Conservation (phyloP, 306 rosid species). For the Rosa chinensis region DNA sequence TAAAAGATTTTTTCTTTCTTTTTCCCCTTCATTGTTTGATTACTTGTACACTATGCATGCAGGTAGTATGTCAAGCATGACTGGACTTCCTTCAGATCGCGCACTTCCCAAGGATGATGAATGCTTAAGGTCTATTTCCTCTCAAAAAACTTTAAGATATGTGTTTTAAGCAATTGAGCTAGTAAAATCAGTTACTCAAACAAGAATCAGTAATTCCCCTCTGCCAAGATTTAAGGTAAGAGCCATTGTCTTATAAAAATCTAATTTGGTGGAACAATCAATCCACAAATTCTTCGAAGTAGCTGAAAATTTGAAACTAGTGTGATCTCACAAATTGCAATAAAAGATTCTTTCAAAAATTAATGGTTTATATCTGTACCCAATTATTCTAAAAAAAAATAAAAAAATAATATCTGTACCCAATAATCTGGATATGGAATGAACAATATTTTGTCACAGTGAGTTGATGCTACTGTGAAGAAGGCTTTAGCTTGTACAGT, state of each 20-base stretch:
- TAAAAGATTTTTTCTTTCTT: background rate
- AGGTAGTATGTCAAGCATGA: slow-evolving; percentile 85
- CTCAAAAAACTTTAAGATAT: slow-evolving; percentile 22
- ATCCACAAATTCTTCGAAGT: background rate
- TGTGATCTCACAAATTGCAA: background rate
- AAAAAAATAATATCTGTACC: background rate
- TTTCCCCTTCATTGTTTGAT: background rate
- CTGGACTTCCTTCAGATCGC: slow-evolving; percentile 95
- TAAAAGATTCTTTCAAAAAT: background rate
- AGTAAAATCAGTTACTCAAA: background rate
- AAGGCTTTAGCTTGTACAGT: background rate
- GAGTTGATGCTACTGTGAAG: background rate
- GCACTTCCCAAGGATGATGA: slow-evolving; percentile 83
- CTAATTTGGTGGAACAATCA: background rate
- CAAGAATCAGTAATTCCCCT: background rate
- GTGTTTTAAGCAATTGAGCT: background rate
- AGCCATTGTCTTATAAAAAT: background rate
- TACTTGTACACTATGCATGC: slow-evolving; percentile 19
- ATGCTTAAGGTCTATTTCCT: slow-evolving; percentile 68
- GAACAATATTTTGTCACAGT: background rate
- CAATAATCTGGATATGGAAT: background rate
- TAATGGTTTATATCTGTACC: background rate
- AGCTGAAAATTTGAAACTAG: background rate
- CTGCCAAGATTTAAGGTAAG: background rate
- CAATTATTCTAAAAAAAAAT: too few relatives aligned